Conservation (phyloP, 2,329 filamentous ascomycete genomes). For the Cytospora chrysosperma region DNA sequence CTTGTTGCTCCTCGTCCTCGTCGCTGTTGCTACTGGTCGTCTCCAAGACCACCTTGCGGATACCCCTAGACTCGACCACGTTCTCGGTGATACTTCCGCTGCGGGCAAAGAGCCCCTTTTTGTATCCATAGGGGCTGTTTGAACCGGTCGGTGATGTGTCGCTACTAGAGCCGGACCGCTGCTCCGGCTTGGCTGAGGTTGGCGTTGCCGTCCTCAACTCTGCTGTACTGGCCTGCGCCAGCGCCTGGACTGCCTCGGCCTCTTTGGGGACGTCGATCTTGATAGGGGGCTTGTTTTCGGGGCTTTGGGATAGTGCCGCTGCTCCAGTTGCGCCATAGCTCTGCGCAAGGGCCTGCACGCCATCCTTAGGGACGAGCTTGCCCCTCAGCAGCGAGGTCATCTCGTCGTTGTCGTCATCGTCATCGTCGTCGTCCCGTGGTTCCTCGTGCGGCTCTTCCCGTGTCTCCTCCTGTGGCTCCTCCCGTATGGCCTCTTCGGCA, state of each 20-base stretch:
- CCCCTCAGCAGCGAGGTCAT: constrained; percentile 46
- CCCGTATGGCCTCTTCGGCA: constrained; percentile 26
- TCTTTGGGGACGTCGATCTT: constrained; percentile 26
- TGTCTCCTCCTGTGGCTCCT: constrained; percentile 17
- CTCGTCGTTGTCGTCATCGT: constrained; percentile 42
- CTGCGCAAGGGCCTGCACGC: constrained; percentile 58
- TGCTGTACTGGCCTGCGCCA: constrained; percentile 10
- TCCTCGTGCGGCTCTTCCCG: too few relatives aligned
- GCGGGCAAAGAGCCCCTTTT: constrained; percentile 46
- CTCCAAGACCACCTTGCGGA: constrained; percentile 70
- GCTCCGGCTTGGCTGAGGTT: constrained; percentile 11
- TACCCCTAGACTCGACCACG: constrained; percentile 69
- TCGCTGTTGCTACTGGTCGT: constrained; percentile 38
- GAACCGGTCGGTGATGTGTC: constrained; percentile 20
- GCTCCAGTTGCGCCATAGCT: constrained; percentile 50
- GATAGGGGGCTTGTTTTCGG: constrained; percentile 26
- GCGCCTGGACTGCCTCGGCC: constrained; percentile 29
- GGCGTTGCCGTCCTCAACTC: constrained; percentile 17
- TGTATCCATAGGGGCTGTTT: constrained; percentile 18
- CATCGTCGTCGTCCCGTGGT: constrained; percentile 24
- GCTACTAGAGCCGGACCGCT: constrained; percentile 23
- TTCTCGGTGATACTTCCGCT: constrained; percentile 80
- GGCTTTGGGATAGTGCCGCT: constrained; percentile 16
- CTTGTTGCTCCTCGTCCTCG: constrained; percentile 28
- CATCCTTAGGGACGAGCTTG: constrained; percentile 61